These are phyloP conservation scores for Aspergillus sp. DNA, from an alignment of 2,329 filamentous ascomycete species.

Conservation along the genomic window DNA sequence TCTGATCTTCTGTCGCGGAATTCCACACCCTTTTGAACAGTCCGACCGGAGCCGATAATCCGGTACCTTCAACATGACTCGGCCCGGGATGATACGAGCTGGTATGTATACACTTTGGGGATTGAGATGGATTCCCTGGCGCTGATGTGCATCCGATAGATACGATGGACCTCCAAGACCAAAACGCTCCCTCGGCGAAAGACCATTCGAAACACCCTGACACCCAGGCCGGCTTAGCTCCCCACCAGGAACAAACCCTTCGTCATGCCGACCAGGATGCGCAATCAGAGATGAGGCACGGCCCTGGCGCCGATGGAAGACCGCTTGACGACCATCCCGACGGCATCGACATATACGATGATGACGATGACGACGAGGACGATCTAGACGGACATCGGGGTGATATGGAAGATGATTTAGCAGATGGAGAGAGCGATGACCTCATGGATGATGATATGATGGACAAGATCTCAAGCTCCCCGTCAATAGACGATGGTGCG, in stretches of 20 bases:
- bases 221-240: slow-evolving; percentile 60
- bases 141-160: slow-evolving; percentile 54
- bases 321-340: slow-evolving; percentile 39
- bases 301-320: slow-evolving; percentile 60
- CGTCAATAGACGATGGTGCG: slow-evolving; percentile 95
- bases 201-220: slow-evolving; percentile 66
- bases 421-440: slow-evolving; percentile 66
- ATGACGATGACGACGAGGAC: slow-evolving; percentile 36
- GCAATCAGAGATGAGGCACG: slow-evolving; percentile 68
- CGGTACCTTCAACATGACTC: slow-evolving; percentile 34
- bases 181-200: slow-evolving; percentile 76
- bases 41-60: not conserved
- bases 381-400: slow-evolving; percentile 16
- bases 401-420: slow-evolving; percentile 51
- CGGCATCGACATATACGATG: slow-evolving; percentile 33
- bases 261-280: slow-evolving; percentile 76
- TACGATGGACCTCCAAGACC: slow-evolving; percentile 91
- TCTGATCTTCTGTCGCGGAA: slow-evolving; percentile 17
- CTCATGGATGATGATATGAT: slow-evolving; percentile 89
- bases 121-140: not conserved
- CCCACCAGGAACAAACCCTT: slow-evolving; percentile 83
- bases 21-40: slow-evolving; percentile 5
- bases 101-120: slow-evolving; percentile 31
- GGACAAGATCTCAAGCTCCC: slow-evolving; percentile 98
- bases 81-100: slow-evolving; percentile 47